Conservation (phyloP, 2,329 filamentous ascomycete genomes). For the Neonectria coccinea region DNA sequence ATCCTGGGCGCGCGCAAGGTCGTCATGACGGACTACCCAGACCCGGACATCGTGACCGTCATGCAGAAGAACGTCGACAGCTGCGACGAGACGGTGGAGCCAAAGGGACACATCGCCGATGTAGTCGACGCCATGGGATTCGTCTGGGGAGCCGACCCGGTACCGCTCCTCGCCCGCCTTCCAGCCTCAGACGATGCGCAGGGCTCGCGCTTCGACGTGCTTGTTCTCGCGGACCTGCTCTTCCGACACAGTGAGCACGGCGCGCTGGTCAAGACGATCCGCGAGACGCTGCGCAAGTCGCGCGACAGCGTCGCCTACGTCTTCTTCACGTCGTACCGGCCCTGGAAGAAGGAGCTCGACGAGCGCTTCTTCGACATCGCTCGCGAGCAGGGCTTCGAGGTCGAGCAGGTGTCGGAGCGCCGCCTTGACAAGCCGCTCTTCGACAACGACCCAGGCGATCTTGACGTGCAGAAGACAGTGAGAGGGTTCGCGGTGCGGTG, state of each 20-base stretch:
- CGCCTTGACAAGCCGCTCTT: conserved; percentile 90
- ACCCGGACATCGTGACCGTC: conserved; percentile 83
- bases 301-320: conserved; percentile 76
- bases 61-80: conserved; percentile 80
- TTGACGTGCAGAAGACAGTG: conserved; percentile 83
- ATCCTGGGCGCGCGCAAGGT: conserved; percentile 76
- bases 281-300: conserved; percentile 70
- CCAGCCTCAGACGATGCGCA: conserved; percentile 22
- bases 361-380: conserved; percentile 87
- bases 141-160: conserved; percentile 81
- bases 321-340: conserved; percentile 94
- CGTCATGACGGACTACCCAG: conserved; percentile 90
- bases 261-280: conserved; percentile 79
- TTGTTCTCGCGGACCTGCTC: conserved; percentile 88
- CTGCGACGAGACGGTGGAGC: conserved; percentile 56
- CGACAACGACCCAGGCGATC: conserved; percentile 87
- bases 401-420: conserved; percentile 84
- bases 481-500: conserved; percentile 81
- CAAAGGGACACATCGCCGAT: conserved; percentile 47
- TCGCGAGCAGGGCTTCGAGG: conserved; percentile 75
- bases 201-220: conserved; percentile 73
- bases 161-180: conserved; percentile 69
- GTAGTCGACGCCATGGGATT: conserved; percentile 75
- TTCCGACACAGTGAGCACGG: conserved; percentile 92
- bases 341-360: conserved; percentile 89